Conservation (phyloP, 129 eudicot genomes). For the Ambrosia trifida region DNA sequence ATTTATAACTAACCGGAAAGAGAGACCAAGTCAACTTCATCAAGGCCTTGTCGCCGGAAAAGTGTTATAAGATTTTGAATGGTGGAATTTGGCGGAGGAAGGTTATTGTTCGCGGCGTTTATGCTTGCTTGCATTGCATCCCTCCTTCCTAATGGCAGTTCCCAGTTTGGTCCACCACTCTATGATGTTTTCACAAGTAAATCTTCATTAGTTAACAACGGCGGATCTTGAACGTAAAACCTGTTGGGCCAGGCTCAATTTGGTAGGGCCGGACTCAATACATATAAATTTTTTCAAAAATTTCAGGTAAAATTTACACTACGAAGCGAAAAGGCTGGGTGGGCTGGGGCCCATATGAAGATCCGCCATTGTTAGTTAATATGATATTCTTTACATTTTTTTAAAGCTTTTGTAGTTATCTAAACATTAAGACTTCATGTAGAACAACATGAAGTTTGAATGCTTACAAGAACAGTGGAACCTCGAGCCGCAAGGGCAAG, state of each 20-base stretch:
- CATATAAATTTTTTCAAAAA: no score
- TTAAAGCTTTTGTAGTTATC: not conserved
- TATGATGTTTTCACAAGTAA: conserved; percentile 20
- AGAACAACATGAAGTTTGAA: not conserved
- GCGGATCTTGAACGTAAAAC: no score
- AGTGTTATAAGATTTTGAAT: conserved; percentile 52
- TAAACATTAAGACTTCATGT: not conserved
- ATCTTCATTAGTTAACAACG: not conserved
- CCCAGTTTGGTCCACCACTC: conserved; percentile 97
- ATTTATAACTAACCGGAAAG: conserved; percentile 63
- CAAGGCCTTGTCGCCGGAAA: conserved; percentile 77
- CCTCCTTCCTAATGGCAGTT: conserved; percentile 83
- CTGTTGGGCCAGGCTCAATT: no score
- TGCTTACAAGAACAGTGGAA: conserved; percentile 69
- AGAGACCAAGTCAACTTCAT: conserved; percentile 76
- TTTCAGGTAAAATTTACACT: no score
- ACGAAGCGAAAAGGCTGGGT: no score
- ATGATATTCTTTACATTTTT: no score
- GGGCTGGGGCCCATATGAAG: no score
- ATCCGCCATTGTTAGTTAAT: no score
- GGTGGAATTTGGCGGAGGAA: conserved; percentile 87
- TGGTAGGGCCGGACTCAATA: no score
- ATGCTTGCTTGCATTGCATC: conserved; percentile 79
- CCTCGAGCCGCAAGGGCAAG: conserved; percentile 89
- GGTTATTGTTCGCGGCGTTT: conserved; percentile 56